Evolutionary conservation across 2,329 filamentous ascomycete species (phyloP), one percentile per base, ranked within the genome.

Genomic region (Fusarium drepaniforme): DNA sequence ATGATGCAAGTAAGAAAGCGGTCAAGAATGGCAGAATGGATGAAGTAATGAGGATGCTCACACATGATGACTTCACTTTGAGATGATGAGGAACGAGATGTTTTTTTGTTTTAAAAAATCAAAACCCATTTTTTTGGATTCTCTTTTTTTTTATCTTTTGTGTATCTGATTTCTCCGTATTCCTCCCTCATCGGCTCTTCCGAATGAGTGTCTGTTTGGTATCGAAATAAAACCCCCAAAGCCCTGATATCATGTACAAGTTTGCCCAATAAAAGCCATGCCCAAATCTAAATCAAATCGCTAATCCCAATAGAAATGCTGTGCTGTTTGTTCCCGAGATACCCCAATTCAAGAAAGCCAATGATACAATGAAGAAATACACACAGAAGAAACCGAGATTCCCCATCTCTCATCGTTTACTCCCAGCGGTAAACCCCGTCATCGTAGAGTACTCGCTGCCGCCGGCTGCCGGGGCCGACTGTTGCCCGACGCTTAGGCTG

Each of bases 401-500:
- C 33, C n/a, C 33, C 63, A 2, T 30, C 28, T 56, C n/a, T 53
- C 11, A 25, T 59, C 38, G 53, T 68, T 84, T 80, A 86, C 76
- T 85, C 85, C 78, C 80, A 83, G 56, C 83, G 81, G 79, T 85
- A 85, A 8, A 82, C 62, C 2, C 83, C 83, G 46, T 85, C 82
- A 16, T 84, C 83, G 74, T 84, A 85, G 35, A 78, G 67, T 3
- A 84, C 80, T 37, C 82, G 79, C 49, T 80, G 79, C 35, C 84
- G 81, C 28, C 82, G 79, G 71, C 80, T 81, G 61, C 81, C 81
- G 30, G 83, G 77, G 21, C 82, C 82, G 13, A 85, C 80, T 3
- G 82, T 82, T 4, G 83, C 80, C 2, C 83, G 80, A 21, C 84
- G 82, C 46, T 77, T 78, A 5, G 83, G 84, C 72, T 82, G 80